Percentiles rank a stretch among this genome's conserved stretches.
Evolutionary conservation across 306 rosid species (phyloP).

Genomic region (Pyrus betulifolia): DNA sequence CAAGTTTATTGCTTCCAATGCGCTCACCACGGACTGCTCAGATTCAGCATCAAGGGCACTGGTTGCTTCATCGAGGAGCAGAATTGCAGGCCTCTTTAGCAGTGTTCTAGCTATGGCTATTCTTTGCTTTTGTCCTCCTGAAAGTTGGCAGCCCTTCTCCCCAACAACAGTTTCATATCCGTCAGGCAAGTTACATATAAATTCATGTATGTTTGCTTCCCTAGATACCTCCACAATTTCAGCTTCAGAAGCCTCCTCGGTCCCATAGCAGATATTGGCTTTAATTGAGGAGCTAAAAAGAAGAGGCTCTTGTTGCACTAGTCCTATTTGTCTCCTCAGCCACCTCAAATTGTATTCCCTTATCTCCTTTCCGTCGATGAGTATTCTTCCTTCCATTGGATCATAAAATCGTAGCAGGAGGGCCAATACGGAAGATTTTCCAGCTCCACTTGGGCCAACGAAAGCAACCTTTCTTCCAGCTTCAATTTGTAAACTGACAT

Average conservation of each 20-base stretch:
- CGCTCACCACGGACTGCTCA: slow-evolving; percentile 54
- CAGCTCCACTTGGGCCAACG: slow-evolving; percentile 85
- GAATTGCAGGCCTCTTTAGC: slow-evolving; percentile 61
- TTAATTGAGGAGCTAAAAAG: slow-evolving; percentile 69
- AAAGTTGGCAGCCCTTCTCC: slow-evolving; percentile 81
- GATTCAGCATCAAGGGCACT: slow-evolving; percentile 91
- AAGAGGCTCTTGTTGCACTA: slow-evolving; percentile 87
- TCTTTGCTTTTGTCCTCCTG: slow-evolving; percentile 95
- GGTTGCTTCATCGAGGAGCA: slow-evolving; percentile 88
- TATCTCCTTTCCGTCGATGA: slow-evolving; percentile 61
- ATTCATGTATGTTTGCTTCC: slow-evolving; percentile 75
- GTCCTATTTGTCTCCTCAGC: slow-evolving; percentile 69
- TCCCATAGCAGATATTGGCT: slow-evolving; percentile 72
- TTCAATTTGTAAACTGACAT: slow-evolving; percentile 62
- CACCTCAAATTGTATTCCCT: slow-evolving; percentile 64
- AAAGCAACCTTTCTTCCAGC: slow-evolving; percentile 68
- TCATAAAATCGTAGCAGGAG: slow-evolving; percentile 75
- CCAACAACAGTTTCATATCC: slow-evolving; percentile 74
- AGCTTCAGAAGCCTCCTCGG: slow-evolving; percentile 50
- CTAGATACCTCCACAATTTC: slow-evolving; percentile 59
- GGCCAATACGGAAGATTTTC: slow-evolving; percentile 69
- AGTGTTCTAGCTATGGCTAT: slow-evolving; percentile 81
- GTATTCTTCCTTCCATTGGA: slow-evolving; percentile 50
- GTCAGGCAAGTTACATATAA: slow-evolving; percentile 61
- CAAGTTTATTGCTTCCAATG: slow-evolving; percentile 47